These are phyloP conservation scores for Agrocybe chaxingu DNA, from an alignment of 768 basidiomycete species.

Conservation along the genomic window DNA sequence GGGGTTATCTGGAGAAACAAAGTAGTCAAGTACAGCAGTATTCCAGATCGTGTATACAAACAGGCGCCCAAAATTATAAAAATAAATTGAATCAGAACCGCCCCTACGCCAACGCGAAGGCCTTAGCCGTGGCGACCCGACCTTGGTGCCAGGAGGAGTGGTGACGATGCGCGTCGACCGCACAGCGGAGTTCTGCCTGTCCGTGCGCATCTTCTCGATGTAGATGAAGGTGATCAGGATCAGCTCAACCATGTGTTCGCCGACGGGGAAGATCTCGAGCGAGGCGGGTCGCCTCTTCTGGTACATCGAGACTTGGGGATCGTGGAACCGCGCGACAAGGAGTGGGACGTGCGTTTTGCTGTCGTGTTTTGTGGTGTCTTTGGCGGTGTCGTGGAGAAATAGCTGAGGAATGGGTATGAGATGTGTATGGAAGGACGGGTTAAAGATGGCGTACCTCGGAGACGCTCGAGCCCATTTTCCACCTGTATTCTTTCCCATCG, in stretches of 20 bases:
- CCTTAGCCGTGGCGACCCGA: too few species aligned
- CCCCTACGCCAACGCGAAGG: too few species aligned
- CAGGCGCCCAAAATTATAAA: too few species aligned
- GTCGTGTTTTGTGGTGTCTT: constrained; percentile 2
- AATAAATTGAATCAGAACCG: too few species aligned
- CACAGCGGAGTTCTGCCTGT: neutral
- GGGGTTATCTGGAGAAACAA: too few species aligned
- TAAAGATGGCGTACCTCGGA: constrained; percentile 5
- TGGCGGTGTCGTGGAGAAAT: constrained; percentile 4
- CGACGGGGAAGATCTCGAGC: constrained; percentile 18
- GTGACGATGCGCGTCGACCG: too few species aligned
- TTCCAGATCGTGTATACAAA: too few species aligned
- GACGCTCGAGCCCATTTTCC: constrained; percentile 14
- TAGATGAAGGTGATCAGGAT: constrained; percentile 23
- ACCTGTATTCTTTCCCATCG: constrained; percentile 18
- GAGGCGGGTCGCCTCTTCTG: constrained; percentile 9
- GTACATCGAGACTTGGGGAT: constrained; percentile 1
- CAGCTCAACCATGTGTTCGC: constrained; percentile 17
- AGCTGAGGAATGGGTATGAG: neutral
- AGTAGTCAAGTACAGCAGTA: too few species aligned
- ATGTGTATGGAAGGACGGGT: neutral
- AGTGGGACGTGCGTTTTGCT: constrained; percentile 13
- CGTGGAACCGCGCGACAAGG: constrained; percentile 11
- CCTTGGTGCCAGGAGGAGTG: too few species aligned
- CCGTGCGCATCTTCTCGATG: constrained; percentile 16